phyloP scores from a whole-genome alignment of 768 basidiomycete genomes.

The Vararia minispora region DNA sequence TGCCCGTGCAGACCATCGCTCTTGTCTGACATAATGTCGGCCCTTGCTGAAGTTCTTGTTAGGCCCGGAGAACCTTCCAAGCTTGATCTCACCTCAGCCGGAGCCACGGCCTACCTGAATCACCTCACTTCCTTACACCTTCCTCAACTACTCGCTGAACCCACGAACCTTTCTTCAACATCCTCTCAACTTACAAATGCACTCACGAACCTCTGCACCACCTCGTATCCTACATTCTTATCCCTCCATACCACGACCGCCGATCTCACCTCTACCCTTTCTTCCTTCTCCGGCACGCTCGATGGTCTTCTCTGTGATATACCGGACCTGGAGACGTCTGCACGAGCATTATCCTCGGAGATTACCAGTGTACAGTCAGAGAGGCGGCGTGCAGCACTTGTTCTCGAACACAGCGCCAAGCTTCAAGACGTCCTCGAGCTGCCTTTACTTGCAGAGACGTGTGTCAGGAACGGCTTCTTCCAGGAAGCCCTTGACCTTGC shows the following conservation, averaged over 20 bases:
- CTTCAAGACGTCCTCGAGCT: conserved; percentile 86
- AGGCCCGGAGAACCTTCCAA: too few species aligned
- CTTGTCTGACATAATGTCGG: too few species aligned
- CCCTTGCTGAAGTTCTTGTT: too few species aligned
- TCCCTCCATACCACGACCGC: conserved; percentile 76
- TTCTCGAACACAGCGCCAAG: conserved; percentile 93
- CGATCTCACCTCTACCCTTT: conserved; percentile 60
- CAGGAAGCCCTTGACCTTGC: conserved; percentile 83
- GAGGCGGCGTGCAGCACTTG: conserved; percentile 64
- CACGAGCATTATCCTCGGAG: conserved; percentile 58
- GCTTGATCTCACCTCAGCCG: conserved; percentile 14
- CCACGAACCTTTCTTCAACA: conserved; percentile 68
- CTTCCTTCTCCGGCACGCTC: conserved; percentile 66
- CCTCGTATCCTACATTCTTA: conserved; percentile 86
- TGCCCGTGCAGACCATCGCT: too few species aligned
- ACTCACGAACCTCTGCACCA: conserved; percentile 79
- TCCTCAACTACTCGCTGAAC: conserved; percentile 59
- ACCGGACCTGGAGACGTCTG: conserved; percentile 66
- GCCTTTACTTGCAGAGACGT: conserved; percentile 85
- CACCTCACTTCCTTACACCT: conserved; percentile 59
- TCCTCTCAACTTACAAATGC: conserved; percentile 82
- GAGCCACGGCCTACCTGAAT: conserved; percentile 40
- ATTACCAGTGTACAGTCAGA: conserved; percentile 69
- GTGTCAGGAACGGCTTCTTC: conserved; percentile 87
- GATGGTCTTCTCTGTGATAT: conserved; percentile 57